Evolutionary conservation across 148 eudicot genomes (phyloP), one percentile per base, ranked within the genome.

Genomic region (Gaultheria prostrata): DNA sequence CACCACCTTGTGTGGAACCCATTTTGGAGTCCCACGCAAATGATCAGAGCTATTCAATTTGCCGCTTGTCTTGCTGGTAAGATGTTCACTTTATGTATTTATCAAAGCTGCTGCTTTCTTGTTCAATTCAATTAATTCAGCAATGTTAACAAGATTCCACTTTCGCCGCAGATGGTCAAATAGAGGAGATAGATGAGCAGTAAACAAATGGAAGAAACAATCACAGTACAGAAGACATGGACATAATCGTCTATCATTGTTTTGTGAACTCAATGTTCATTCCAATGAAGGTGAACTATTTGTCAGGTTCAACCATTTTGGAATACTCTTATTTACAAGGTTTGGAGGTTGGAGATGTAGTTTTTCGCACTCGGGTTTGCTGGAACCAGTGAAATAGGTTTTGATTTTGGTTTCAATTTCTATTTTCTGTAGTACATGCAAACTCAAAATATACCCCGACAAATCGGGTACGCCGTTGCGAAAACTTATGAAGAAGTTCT

Each of bases 21-120:
- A 39, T 39, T 39, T 39, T 39, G 6, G 43, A 39, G 43, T 39
- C 43, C 43, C 43, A 39, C 43, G 43, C 43, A 39, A 39, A 39
- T 39, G 43, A 39, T 39, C 0, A 39, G 6, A 39, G 43, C 6
- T 39, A 6, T 39, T 39, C 43, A 39, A 3, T 39, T 39, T 83
- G 99, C 88, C 7, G 88, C 82, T 63, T 57, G 63, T 77, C 98
- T 95, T 73, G 90, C 91, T 73, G 92, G 98, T 94, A 77, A 85
- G 89, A 56, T 74, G 49, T 63, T 76, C 56, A 53, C 74, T 56
- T 20, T 63, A 65, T 48, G 45, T 48, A 65, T 48, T 59, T 39
- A 43, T 8, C 45, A 35, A 15, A 57, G n/a, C 67, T 67, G 11
- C n/a, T 30, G 12, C 24, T 30, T 28, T 80, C 45, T 43, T 57